Base-by-base conservation (phyloP, 306 rosid species). In the Inga oerstediana region DNA sequence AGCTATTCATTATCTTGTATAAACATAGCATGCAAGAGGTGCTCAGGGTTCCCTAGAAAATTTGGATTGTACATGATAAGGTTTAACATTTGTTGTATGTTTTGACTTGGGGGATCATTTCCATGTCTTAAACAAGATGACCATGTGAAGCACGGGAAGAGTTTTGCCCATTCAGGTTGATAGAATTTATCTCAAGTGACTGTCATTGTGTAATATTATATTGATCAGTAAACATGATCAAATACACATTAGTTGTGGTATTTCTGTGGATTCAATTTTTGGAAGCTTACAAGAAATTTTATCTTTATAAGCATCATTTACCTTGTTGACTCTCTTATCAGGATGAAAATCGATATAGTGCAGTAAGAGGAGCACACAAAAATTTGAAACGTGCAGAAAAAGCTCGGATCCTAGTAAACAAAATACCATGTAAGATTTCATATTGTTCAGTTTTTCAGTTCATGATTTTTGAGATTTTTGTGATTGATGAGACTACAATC, bases 361-460 rank as follows among this genome's bases (percentile, higher is more conserved):
- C 97, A 20, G 95, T 94, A 80, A 88, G 93, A 89, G 98, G 98
- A 84, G 98, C 95, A 0, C 98, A 95, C 88, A 95, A 89, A 88
- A 95, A 92, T 87, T 89, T 95, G 82, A 92, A 89, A 80, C 98
- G 97, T 58, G 98, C 98, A 43, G 98, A 95, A 87, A 95, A 95
- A 90, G 98, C 97, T 54, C 87, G 98, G 43, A 86, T 81, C 78
- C 82, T 92, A 27, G 91, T 93, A 77, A 83, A 86, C 88, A 93
- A 92, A 88, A 78, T 93, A 85, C 91, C 91, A 83, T 86, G 98
- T 95, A 82, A 93, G 95, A 76, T 80, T 72, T 71, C 56, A 65
- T 51, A 16, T 52, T 4, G 13, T 79, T 76, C 58, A 80, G 61
- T 65, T 82, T 48, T 77, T 69, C 17, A 37, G 65, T 43, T 79